Evolutionary conservation across 257 asterid genomes (phyloP).

Genomic region (Mentha longifolia): DNA sequence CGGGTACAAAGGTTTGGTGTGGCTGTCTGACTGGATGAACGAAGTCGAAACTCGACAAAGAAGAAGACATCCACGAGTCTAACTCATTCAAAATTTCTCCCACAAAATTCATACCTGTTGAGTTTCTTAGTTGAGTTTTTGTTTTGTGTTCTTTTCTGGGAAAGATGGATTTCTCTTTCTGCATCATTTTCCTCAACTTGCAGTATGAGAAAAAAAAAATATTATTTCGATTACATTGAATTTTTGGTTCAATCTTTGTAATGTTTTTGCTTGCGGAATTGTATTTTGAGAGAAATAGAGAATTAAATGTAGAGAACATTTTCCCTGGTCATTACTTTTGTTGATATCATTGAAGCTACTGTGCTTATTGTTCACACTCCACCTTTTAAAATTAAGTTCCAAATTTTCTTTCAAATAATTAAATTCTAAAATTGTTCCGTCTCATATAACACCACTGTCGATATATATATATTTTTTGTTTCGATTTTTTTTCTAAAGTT

Average conservation of each 20-base stretch:
- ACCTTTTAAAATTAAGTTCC: no score
- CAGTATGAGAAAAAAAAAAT: neutral
- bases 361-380: no score
- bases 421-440: no score
- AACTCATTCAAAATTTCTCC: conserved; percentile 11
- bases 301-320: neutral
- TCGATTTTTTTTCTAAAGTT: no score
- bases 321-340: no score
- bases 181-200: neutral
- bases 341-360: no score
- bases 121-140: neutral
- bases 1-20: conserved; percentile 64
- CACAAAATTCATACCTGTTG: neutral
- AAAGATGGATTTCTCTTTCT: neutral
- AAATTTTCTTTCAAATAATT: no score
- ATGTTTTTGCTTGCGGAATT: neutral
- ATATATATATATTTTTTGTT: no score
- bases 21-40: conserved; percentile 92
- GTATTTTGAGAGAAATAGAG: neutral
- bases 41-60: conserved; percentile 59
- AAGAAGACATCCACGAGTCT: conserved; percentile 46
- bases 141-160: neutral
- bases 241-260: neutral
- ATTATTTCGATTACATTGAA: neutral
- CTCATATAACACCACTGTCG: no score